These are phyloP conservation scores for Lantana camara DNA, from an alignment of 257 asterid species.

Conservation along the genomic window DNA sequence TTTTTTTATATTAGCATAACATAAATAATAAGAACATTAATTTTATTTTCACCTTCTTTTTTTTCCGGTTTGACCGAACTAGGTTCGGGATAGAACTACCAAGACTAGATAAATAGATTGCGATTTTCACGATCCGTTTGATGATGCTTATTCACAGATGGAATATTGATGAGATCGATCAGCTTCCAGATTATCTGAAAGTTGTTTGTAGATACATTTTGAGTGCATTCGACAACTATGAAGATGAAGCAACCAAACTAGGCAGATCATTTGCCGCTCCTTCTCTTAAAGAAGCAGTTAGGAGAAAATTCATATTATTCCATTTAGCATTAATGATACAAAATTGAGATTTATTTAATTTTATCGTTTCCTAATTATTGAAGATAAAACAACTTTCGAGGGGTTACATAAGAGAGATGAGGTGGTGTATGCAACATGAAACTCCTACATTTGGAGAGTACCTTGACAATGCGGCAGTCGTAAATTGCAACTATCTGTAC, in stretches of 20 bases:
- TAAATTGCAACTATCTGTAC: neutral
- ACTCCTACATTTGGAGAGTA: constrained; percentile 20
- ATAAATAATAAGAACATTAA: too few species aligned
- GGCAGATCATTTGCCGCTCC: constrained; percentile 11
- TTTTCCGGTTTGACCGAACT: too few species aligned
- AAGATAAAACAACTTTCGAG: constrained; percentile 7
- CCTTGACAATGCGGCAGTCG: neutral
- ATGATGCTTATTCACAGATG: constrained; percentile 20
- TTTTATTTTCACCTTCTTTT: too few species aligned
- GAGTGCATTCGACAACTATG: neutral
- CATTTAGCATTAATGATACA: neutral
- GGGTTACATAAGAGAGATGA: neutral
- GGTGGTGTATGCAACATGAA: constrained; percentile 14
- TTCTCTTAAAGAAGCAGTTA: constrained; percentile 18
- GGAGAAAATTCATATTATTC: neutral
- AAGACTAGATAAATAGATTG: neutral
- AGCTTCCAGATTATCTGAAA: constrained; percentile 35
- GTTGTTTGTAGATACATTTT: constrained; percentile 9
- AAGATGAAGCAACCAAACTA: constrained; percentile 19
- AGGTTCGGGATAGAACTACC: too few species aligned
- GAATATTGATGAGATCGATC: constrained; percentile 17
- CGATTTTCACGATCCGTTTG: too few species aligned
- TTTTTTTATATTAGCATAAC: too few species aligned
- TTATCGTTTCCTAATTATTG: neutral
- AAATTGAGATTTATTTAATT: neutral